Evolutionary conservation across 768 basidiomycete species (phyloP), one percentile per base, ranked within the genome.

Genomic region (Xerocomus spinulosus): DNA sequence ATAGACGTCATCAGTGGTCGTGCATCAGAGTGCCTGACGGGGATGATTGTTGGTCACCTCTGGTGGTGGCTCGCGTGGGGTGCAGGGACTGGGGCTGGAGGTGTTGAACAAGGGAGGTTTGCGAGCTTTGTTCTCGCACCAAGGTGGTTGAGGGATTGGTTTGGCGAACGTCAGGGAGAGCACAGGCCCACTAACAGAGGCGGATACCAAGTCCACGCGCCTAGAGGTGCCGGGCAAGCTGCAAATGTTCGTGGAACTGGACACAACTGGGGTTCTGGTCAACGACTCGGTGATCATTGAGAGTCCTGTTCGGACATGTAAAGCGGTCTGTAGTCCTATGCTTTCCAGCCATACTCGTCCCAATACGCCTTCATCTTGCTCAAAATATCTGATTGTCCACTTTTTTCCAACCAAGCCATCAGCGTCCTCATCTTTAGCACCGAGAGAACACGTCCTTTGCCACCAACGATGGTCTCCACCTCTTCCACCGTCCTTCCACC

Each of bases 371-470:
- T 73, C 92, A 97, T 92, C 28, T 69, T 71, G 45, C 69, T 73
- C 37, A 93, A 65, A 56, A 89, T 78, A 47, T 82, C 78, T 12
- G 70, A 62, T 61, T 79, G 76, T 0, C 81, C 86, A 48, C 81
- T 79, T n/a, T 74, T 70, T 61, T 86, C 77, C 53, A 97, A 69
- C 84, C 91, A 98, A 4, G 65, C 62, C 68, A 97, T 85, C 49
- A 99, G 70, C 62, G 97, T 90, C 50, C 78, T 69, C 83, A 98
- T 86, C 63, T 78, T 83, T 52, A 96, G 71, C 52, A 97, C 90
- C 3, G 89, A 82, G 42, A 79, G 73, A 21, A 98, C 87, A 14
- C 76, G 72, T 8, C 82, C 87, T 17, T 53, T 58, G 12, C 91
- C 88, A 30, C 75, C 80, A 20, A 92, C 71, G 39, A 89, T 72